These are phyloP conservation scores for Plasmodium berghei DNA, from an alignment of 169 alveolate genomes.

Conservation along the genomic window DNA sequence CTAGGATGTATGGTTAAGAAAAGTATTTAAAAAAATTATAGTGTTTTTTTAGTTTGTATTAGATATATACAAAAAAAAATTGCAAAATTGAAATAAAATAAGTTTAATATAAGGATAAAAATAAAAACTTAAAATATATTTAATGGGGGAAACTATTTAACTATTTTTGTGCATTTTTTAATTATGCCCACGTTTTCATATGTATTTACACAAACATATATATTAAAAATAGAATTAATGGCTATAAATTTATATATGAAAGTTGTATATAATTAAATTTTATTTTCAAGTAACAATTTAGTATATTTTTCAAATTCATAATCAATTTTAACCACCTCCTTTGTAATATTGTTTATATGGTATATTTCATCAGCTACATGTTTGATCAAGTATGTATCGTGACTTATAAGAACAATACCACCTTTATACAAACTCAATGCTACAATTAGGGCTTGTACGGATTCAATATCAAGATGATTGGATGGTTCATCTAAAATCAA, in stretches of 20 bases:
- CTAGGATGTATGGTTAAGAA: background rate
- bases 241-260: background rate
- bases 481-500: constrained; percentile 98
- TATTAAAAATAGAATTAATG: background rate
- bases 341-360: constrained; percentile 90
- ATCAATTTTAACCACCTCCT: constrained; percentile 90
- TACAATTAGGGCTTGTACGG: constrained; percentile 97
- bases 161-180: too few relatives aligned
- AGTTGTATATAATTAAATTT: constrained; percentile 16
- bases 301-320: constrained; percentile 94
- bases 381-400: constrained; percentile 95
- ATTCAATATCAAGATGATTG: constrained; percentile 97
- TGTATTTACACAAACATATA: background rate
- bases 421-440: constrained; percentile 95
- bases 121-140: too few relatives aligned
- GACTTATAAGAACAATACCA: constrained; percentile 96
- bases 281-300: constrained; percentile 81
- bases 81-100: background rate
- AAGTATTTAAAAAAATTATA: background rate
- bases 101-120: too few relatives aligned
- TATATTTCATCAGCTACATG: constrained; percentile 94
- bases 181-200: background rate
- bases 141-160: too few relatives aligned
- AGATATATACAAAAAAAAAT: background rate
- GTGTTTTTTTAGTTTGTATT: constrained; percentile 1